Evolutionary conservation across 2,329 filamentous ascomycete genomes (phyloP).

Genomic region (Metarhizium robertsii): DNA sequence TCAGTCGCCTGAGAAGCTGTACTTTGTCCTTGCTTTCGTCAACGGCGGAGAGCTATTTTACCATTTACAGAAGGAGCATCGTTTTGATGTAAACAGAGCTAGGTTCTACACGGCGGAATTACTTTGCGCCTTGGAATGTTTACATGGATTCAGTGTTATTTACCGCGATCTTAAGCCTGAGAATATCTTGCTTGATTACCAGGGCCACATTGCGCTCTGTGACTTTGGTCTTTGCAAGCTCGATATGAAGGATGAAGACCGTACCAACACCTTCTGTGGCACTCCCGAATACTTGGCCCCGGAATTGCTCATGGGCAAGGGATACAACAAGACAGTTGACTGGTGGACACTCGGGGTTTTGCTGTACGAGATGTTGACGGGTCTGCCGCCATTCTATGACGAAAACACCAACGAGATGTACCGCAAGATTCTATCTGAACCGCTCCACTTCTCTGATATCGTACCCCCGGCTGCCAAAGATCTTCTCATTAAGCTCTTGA

Average conservation of each 20-base stretch:
- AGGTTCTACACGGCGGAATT: slow-evolving; percentile 97
- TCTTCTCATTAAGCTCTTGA: slow-evolving; percentile 78
- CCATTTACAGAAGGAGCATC: slow-evolving; percentile 90
- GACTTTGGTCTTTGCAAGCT: slow-evolving; percentile 98
- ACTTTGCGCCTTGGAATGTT: slow-evolving; percentile 86
- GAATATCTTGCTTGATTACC: slow-evolving; percentile 96
- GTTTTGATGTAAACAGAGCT: slow-evolving; percentile 94
- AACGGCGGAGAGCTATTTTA: slow-evolving; percentile 98
- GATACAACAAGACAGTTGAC: slow-evolving; percentile 96
- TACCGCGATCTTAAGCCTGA: slow-evolving; percentile 71
- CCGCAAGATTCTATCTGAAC: slow-evolving; percentile 94
- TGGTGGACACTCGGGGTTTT: slow-evolving; percentile 99
- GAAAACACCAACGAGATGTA: slow-evolving; percentile 99
- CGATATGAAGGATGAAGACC: slow-evolving; percentile 98
- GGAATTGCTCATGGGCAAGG: slow-evolving; percentile 83
- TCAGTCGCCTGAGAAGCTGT: slow-evolving; percentile 96
- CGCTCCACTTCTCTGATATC: slow-evolving; percentile 90
- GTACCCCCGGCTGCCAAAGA: slow-evolving; percentile 91
- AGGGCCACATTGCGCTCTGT: slow-evolving; percentile 93
- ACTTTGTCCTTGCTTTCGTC: slow-evolving; percentile 93
- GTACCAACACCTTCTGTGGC: slow-evolving; percentile 96
- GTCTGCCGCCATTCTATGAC: slow-evolving; percentile 94
- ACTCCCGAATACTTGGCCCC: slow-evolving; percentile 96
- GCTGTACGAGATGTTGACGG: slow-evolving; percentile 97
- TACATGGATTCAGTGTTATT: slow-evolving; percentile 98